These are phyloP conservation scores for Jamesozyma gamospora DNA, from an alignment of 805 yeast species.

Conservation along the genomic window DNA sequence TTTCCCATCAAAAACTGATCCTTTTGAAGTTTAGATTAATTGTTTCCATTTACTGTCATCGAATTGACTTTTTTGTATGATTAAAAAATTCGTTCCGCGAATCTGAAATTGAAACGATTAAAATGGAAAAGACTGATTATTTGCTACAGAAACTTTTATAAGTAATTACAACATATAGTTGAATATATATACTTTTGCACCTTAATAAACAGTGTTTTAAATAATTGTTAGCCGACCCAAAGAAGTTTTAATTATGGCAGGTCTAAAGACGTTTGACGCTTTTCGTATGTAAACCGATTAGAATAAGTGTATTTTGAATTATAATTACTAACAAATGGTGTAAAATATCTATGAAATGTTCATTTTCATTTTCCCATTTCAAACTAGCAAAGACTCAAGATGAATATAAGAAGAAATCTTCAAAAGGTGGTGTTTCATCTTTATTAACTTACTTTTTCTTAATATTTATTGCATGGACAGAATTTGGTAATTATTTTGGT, in stretches of 20 bases:
- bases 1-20: too few relatives aligned
- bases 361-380: neutral
- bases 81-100: neutral
- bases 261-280: constrained; percentile 55
- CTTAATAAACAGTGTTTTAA: too few relatives aligned
- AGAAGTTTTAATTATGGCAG: constrained; percentile 17
- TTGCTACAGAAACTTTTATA: neutral
- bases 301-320: too few relatives aligned
- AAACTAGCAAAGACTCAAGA: constrained; percentile 46
- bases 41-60: too few relatives aligned
- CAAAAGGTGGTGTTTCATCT: constrained; percentile 70
- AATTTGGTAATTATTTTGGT: constrained; percentile 74
- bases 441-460: constrained; percentile 51
- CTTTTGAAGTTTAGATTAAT: too few relatives aligned
- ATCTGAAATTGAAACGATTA: neutral
- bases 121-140: neutral
- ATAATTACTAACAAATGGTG: too few relatives aligned
- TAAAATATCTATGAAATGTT: too few relatives aligned
- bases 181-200: too few relatives aligned
- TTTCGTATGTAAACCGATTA: constrained; percentile 42
- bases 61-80: too few relatives aligned
- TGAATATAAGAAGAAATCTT: constrained; percentile 62
- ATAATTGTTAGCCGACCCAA: too few relatives aligned
- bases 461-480: constrained; percentile 68
- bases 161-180: neutral